These are phyloP conservation scores for Teratosphaeria gauchensis DNA, from an alignment of 2,329 filamentous ascomycete species.

Conservation along the genomic window DNA sequence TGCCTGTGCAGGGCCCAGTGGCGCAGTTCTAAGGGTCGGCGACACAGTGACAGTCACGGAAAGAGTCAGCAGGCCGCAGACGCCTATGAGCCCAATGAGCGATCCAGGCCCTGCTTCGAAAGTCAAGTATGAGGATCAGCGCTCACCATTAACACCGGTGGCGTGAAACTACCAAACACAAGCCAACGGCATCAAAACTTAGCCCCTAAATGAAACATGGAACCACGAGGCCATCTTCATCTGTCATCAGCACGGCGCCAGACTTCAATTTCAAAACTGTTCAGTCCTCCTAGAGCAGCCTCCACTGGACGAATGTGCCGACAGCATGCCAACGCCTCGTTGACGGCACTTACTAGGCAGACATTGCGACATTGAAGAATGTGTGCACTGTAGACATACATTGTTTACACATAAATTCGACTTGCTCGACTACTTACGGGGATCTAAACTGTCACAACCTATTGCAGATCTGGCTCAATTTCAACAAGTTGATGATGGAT, in stretches of 20 bases:
- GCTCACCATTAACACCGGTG: background rate
- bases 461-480: background rate
- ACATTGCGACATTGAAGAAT: background rate
- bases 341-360: no score
- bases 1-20: conserved; percentile 26
- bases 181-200: no score
- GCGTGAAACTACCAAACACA: background rate
- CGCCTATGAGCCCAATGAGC: background rate
- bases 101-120: background rate
- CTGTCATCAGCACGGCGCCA: no score
- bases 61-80: conserved; percentile 4
- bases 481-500: background rate
- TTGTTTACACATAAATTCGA: background rate
- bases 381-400: background rate
- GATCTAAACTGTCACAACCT: background rate
- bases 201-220: no score
- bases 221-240: no score
- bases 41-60: conserved; percentile 24
- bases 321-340: no score
- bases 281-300: no score
- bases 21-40: conserved; percentile 23
- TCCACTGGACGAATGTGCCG: no score
- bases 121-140: background rate
- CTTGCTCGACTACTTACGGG: background rate
- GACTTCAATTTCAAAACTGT: no score